Evolutionary conservation across 148 eudicot species (phyloP), one percentile per base, ranked within the genome.

Genomic region (Spergularia marina): DNA sequence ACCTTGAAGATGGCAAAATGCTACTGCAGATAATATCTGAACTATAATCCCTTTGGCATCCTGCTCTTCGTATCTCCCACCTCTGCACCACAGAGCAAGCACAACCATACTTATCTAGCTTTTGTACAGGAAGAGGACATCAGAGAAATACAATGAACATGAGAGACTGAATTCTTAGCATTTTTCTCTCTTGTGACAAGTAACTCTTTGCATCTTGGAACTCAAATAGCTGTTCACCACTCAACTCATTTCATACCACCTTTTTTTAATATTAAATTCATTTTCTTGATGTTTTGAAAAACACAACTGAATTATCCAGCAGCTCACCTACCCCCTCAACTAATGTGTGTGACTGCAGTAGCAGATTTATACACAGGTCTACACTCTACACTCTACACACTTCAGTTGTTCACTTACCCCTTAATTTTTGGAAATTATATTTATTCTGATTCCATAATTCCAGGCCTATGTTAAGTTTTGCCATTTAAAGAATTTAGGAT

Each of bases 1-100:
- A 76, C 99, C 99, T 78, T 92, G 99, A 67, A 92, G 89, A 85
- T 96, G 99, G 82, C 98, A 96, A 83, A 85, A 91, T 72, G 98
- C 90, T 73, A 87, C 94, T 23, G 89, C 95, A 65, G 84, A 83
- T 72, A 96, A 79, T 57, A 96, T 96, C 73, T 96, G 99, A 64
- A 84, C 64, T 36, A 92, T 78, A 68, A 96, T 89, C 39, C 80
- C 79, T 85, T 89, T 91, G 34, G 99, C 98, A 78, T 96, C 97
- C 78, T 87, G 87, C 80, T 96, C 99, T 0, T 84, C 78, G 62
- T 96, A 96, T 78, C 94, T 89, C 74, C 99, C 97, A 73, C 97
- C 99, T 84, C 97, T 91, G 87, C 55, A 87, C 51, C 62, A 73
- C 6, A 52, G 76, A 77, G 70, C n/a, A 72, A 71, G 21, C 60